These are phyloP conservation scores for Aphanomyces invadans DNA, from an alignment of 352 stramenopile genomes.

Conservation along the genomic window DNA sequence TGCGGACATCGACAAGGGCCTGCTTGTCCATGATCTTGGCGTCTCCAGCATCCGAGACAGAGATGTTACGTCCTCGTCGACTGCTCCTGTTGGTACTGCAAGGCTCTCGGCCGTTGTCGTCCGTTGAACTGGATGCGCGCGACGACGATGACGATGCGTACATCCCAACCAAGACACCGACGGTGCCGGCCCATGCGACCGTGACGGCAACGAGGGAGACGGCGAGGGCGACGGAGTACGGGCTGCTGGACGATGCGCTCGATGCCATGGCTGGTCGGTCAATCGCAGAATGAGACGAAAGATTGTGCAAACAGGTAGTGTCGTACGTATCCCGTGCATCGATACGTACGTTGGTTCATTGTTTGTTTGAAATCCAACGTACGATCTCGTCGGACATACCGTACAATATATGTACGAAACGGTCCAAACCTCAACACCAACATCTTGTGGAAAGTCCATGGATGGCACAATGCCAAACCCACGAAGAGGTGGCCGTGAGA, in stretches of 20 bases:
- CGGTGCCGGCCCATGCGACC: constrained; percentile 13
- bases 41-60: constrained; percentile 8
- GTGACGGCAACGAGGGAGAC: constrained; percentile 18
- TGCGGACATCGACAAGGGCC: constrained; percentile 4
- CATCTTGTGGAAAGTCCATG: no score
- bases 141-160: no score
- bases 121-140: no score
- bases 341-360: neutral
- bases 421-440: no score
- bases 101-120: no score
- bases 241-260: neutral
- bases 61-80: constrained; percentile 1
- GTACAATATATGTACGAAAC: no score
- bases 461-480: no score
- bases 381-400: no score
- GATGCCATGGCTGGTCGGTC: neutral
- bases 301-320: neutral
- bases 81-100: neutral
- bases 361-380: no score
- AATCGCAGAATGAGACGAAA: neutral
- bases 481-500: no score
- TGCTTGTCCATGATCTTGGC: constrained; percentile 22
- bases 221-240: neutral
- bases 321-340: neutral
- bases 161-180: constrained; percentile 10